Conservation (phyloP, 306 rosid species). For the Acacia crassicarpa region DNA sequence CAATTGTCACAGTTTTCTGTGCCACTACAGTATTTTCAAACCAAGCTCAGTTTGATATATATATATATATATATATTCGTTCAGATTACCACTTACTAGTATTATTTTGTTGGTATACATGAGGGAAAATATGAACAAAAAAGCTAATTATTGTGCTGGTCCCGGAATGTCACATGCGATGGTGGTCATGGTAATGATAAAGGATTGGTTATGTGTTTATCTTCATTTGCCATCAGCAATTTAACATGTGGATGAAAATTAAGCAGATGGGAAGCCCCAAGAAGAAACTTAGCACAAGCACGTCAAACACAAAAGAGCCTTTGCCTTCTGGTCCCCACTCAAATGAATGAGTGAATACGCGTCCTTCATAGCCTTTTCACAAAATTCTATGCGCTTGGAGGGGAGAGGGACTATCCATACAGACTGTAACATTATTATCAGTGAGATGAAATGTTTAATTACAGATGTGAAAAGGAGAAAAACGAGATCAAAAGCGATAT, state of each 20-base stretch:
- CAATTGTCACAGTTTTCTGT: slow-evolving; percentile 9
- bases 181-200: slow-evolving; percentile 9
- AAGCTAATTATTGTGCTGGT: neutral
- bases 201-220: slow-evolving; percentile 12
- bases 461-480: slow-evolving; percentile 28
- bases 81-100: too few relatives aligned
- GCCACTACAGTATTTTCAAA: slow-evolving; percentile 8
- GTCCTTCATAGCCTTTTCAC: neutral
- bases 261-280: slow-evolving; percentile 24
- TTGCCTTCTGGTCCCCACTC: slow-evolving; percentile 39
- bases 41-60: too few relatives aligned
- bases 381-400: slow-evolving; percentile 20
- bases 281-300: slow-evolving; percentile 21
- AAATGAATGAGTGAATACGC: neutral
- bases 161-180: slow-evolving; percentile 10
- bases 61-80: too few relatives aligned
- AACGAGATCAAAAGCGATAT: slow-evolving; percentile 8
- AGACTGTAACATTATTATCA: neutral
- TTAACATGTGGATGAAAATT: slow-evolving; percentile 32
- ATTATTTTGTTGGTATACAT: neutral
- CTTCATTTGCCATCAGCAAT: slow-evolving; percentile 33
- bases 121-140: neutral
- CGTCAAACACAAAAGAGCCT: slow-evolving; percentile 17
- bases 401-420: neutral
- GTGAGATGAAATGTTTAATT: slow-evolving; percentile 35